Conservation (phyloP, 305 asterid species). For the Fraxinus velutina region DNA sequence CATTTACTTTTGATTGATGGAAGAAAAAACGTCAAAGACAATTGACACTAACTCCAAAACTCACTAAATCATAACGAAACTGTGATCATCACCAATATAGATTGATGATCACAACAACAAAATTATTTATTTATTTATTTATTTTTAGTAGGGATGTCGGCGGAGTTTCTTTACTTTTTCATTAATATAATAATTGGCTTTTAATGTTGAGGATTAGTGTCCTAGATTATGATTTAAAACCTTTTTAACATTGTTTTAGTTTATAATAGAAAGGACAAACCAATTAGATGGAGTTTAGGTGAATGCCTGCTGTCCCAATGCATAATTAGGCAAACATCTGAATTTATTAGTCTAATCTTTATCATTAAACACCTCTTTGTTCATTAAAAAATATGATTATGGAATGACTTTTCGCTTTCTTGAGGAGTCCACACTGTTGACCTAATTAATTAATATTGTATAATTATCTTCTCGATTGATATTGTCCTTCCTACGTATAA, state of each 20-base stretch:
- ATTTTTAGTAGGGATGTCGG: neutral
- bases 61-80: neutral
- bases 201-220: neutral
- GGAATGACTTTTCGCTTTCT: neutral
- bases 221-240: neutral
- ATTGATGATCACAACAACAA: neutral
- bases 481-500: neutral
- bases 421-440: neutral
- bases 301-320: neutral
- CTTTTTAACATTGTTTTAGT: neutral
- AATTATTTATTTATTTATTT: neutral
- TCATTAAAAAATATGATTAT: neutral
- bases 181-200: neutral
- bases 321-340: neutral
- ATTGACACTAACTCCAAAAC: neutral
- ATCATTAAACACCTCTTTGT: neutral
- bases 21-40: neutral
- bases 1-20: neutral
- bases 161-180: neutral
- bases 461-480: neutral
- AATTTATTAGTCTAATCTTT: neutral
- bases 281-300: neutral
- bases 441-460: neutral
- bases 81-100: neutral
- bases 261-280: neutral